Conservation (phyloP, 768 basidiomycete species). For the Lenzites betulinus region DNA sequence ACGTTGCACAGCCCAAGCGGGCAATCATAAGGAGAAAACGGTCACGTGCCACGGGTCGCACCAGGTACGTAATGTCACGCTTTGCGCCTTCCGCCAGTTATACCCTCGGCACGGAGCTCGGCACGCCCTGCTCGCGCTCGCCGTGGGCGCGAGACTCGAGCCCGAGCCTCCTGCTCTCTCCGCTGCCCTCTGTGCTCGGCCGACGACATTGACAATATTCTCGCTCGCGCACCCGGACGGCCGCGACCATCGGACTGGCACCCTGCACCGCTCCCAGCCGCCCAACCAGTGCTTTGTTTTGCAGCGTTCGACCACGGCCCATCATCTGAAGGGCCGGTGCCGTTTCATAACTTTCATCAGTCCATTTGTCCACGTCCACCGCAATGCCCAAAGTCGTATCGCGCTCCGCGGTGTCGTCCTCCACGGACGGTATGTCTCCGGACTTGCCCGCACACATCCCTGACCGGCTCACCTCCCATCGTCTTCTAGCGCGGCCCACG, state of each 20-base stretch:
- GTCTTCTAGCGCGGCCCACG: slow-evolving; percentile 66
- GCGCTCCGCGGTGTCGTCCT: slow-evolving; percentile 85
- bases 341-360: neutral
- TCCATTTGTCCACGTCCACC: neutral
- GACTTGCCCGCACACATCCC: too few species aligned
- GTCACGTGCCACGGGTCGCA: slow-evolving; percentile 20
- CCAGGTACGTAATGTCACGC: slow-evolving; percentile 23
- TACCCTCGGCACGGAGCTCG: neutral
- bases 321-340: neutral
- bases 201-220: too few species aligned
- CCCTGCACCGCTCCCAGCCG: neutral
- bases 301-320: slow-evolving; percentile 2
- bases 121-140: neutral
- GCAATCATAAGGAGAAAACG: slow-evolving; percentile 30
- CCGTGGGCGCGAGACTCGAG: neutral
- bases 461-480: slow-evolving; percentile 19
- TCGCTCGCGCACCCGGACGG: too few species aligned
- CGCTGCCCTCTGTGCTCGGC: too few species aligned
- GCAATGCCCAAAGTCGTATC: slow-evolving; percentile 92
- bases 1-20: slow-evolving; percentile 26
- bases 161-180: too few species aligned
- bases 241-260: neutral
- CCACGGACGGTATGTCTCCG: slow-evolving; percentile 68
- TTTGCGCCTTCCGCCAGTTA: too few species aligned
- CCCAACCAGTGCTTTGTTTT: neutral